Evolutionary conservation across 1,139 yeast genomes (phyloP), one percentile per base, ranked within the genome.

Genomic region (Tardiomyces digboiensis): DNA sequence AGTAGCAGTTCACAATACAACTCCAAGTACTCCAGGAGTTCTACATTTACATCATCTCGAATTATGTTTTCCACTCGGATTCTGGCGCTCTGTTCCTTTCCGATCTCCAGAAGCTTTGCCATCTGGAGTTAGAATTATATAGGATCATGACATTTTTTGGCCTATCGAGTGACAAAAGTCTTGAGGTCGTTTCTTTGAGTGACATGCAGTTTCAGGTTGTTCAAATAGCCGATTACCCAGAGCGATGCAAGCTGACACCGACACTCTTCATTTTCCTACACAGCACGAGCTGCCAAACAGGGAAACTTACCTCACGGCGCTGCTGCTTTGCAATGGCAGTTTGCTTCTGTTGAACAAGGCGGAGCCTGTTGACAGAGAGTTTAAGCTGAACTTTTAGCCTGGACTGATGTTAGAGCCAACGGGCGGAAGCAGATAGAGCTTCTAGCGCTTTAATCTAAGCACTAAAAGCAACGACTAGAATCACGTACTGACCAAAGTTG

Each of bases 31-130:
- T 89, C 97, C 46, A 87, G 70, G 19, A 89, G 66, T 61, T 89
- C 97, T 19, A 85, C 76, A 56, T 82, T 79, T 40, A 86, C 78
- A 58, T 89, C 97, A 54, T 86, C 94, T 29, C 91, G 74, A 21
- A 89, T 85, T 47, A 88, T 76, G 56, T 85, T 84, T 55, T 88
- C 96, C 2, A 87, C 94, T 43, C 95, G 67, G 47, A 88, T 87
- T 48, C 76, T 75, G 19, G 96, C 96, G 56, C 89, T 84, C 45
- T 82, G 80, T 52, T 86, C 91, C 58, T 85, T 86, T 5, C 89
- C 88, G 41, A 70, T 72, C 5, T 72, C 68, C 44, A 88, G 66
- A 20, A 87, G 66, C 43, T 82, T 88, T 1, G 95, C 95, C 66
- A 84, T 71, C 63, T 70, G 70, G 8, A 13, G 33, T 26, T 26